Evolutionary conservation across 2,329 filamentous ascomycete genomes (phyloP).

Genomic region (Fusarium incarnatum): DNA sequence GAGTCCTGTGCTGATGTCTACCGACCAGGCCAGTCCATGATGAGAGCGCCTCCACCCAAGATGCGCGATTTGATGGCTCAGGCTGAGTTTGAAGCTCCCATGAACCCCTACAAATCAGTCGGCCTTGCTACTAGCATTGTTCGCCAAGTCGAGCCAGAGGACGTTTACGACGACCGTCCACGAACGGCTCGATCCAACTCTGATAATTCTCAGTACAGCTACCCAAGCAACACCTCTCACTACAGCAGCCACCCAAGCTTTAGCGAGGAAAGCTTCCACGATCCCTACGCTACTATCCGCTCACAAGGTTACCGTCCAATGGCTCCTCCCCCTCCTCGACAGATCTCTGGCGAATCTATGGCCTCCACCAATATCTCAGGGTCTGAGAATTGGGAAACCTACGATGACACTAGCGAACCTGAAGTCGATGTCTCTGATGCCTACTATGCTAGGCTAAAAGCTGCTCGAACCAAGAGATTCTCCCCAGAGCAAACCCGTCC

Average conservation of each 20-base stretch:
- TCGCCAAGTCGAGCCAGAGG: constrained; percentile 77
- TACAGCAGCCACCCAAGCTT: constrained; percentile 47
- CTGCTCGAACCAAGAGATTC: constrained; percentile 73
- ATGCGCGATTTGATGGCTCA: constrained; percentile 81
- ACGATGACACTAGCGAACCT: constrained; percentile 83
- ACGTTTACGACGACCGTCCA: constrained; percentile 80
- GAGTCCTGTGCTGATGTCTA: constrained; percentile 60
- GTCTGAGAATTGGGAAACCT: constrained; percentile 98
- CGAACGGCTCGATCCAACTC: constrained; percentile 54
- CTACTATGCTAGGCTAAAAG: constrained; percentile 83
- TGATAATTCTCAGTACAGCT: constrained; percentile 52
- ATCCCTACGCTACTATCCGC: constrained; percentile 58
- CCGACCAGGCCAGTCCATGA: constrained; percentile 64
- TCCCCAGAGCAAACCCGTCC: constrained; percentile 60
- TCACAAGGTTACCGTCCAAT: constrained; percentile 56
- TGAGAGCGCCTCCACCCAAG: constrained; percentile 83
- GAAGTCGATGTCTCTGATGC: constrained; percentile 80
- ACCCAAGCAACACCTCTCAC: constrained; percentile 51
- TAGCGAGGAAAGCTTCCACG: constrained; percentile 53
- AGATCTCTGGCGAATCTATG: constrained; percentile 74
- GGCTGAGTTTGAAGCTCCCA: constrained; percentile 63
- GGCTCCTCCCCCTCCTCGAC: constrained; percentile 63
- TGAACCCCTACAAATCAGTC: constrained; percentile 60
- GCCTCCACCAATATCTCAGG: constrained; percentile 82
- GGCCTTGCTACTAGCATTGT: constrained; percentile 67